Conservation (phyloP, 495 filamentous ascomycete genomes). For the Lasiosphaeris hirsuta region DNA sequence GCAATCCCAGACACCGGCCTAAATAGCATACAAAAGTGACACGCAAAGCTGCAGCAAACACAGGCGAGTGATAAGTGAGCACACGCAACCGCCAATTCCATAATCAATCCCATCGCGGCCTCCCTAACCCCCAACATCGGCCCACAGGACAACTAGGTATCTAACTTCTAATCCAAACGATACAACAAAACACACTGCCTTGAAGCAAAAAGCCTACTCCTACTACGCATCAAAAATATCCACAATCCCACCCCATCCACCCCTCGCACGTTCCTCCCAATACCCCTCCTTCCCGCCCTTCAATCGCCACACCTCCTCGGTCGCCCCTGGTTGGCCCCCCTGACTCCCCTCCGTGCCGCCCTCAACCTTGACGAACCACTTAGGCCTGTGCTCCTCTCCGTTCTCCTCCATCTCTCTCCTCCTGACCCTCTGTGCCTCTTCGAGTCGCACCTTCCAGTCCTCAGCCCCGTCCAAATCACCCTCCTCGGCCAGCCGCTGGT, state of each 20-base stretch:
- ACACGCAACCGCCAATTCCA: too few relatives aligned
- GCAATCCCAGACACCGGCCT: too few relatives aligned
- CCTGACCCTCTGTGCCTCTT: constrained; percentile 78
- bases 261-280: constrained; percentile 78
- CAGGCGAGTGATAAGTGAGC: too few relatives aligned
- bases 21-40: too few relatives aligned
- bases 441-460: constrained; percentile 73
- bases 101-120: too few relatives aligned
- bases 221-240: constrained; percentile 57
- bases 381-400: constrained; percentile 66
- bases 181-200: too few relatives aligned
- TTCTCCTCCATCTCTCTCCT: constrained; percentile 70
- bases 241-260: constrained; percentile 66
- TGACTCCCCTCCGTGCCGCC: constrained; percentile 14
- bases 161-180: too few relatives aligned
- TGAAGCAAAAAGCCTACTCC: not conserved
- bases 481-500: constrained; percentile 82
- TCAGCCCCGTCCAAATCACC: constrained; percentile 83
- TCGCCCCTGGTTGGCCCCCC: constrained; percentile 27
- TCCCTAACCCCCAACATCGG: too few relatives aligned
- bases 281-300: constrained; percentile 81
- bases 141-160: too few relatives aligned
- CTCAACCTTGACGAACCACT: constrained; percentile 73
- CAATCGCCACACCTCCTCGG: constrained; percentile 75
- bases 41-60: too few relatives aligned